Evolutionary conservation across 106 monocot genomes (phyloP).

Genomic region (Dendrobium huoshanense): DNA sequence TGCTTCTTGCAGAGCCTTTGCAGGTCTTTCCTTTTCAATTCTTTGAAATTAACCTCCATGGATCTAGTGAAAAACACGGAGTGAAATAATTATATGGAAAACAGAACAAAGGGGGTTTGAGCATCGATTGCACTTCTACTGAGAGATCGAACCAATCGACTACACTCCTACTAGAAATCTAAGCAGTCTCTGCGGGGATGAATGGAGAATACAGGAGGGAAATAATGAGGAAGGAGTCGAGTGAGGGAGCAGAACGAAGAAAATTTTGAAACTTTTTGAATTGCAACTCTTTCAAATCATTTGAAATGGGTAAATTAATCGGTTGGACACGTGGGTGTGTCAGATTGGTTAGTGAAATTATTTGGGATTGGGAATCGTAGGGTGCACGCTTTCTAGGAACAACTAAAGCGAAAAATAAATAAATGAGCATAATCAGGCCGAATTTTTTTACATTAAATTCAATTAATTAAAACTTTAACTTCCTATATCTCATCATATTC

Average conservation of each 20-base stretch:
- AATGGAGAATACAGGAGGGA: neutral
- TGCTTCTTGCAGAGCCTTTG: slow-evolving; percentile 40
- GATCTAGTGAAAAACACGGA: neutral
- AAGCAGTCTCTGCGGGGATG: neutral
- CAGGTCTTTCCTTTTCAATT: slow-evolving; percentile 33
- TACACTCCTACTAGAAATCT: neutral
- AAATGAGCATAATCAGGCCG: no score
- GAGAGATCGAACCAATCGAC: neutral
- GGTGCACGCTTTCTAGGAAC: no score
- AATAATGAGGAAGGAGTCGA: neutral
- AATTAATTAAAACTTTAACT: no score
- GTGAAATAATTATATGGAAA: neutral
- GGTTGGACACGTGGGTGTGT: no score
- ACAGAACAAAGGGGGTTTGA: neutral
- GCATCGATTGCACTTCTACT: neutral
- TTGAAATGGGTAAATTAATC: no score
- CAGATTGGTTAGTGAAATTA: no score
- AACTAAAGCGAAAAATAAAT: no score
- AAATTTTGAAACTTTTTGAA: slow-evolving; percentile 2
- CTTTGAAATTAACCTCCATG: slow-evolving; percentile 25
- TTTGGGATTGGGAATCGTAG: no score
- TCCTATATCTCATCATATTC: no score
- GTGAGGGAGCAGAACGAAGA: neutral
- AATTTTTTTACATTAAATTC: no score
- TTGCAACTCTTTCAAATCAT: neutral